A percentile compares a stretch with the other conserved stretches of the same genome.
Evolutionary conservation across 495 filamentous ascomycete genomes (phyloP).

Genomic region (Hypoxylon fuscum): DNA sequence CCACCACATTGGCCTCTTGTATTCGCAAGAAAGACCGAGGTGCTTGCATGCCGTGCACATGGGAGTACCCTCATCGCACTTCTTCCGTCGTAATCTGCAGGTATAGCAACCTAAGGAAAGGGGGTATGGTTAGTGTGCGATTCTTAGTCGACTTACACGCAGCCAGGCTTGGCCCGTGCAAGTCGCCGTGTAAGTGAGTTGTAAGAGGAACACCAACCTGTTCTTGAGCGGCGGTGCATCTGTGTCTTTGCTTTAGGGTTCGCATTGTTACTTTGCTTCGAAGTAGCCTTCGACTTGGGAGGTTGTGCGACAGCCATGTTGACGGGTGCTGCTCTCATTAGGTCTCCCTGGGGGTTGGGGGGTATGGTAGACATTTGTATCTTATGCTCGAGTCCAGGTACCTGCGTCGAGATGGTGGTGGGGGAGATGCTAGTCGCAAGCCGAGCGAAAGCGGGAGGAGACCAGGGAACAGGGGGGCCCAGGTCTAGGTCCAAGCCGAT

Average conservation of each 20-base stretch:
- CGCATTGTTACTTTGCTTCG: slow-evolving; percentile 60
- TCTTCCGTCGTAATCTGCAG: slow-evolving; percentile 93
- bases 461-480: slow-evolving; percentile 46
- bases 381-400: slow-evolving; percentile 49
- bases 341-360: slow-evolving; percentile 62
- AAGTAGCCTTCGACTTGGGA: slow-evolving; percentile 62
- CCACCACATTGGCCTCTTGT: slow-evolving; percentile 98
- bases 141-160: slow-evolving; percentile 34
- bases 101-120: slow-evolving; percentile 86
- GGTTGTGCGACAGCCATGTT: slow-evolving; percentile 65
- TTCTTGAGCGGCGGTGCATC: slow-evolving; percentile 91
- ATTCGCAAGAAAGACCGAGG: slow-evolving; percentile 87
- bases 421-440: slow-evolving; percentile 49
- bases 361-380: slow-evolving; percentile 70
- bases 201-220: slow-evolving; percentile 69
- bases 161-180: slow-evolving; percentile 24
- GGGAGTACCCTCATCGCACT: slow-evolving; percentile 94
- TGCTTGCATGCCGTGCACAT: slow-evolving; percentile 89
- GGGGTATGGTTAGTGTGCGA: slow-evolving; percentile 32
- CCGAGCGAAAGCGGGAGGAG: slow-evolving; percentile 58
- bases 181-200: slow-evolving; percentile 42
- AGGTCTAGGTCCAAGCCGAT: slow-evolving; percentile 53
- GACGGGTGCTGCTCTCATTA: slow-evolving; percentile 63
- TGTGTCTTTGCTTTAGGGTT: slow-evolving; percentile 73
- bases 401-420: slow-evolving; percentile 55